Base-by-base conservation (phyloP, 2,329 filamentous ascomycete species). In the Fusarium avenaceum region DNA sequence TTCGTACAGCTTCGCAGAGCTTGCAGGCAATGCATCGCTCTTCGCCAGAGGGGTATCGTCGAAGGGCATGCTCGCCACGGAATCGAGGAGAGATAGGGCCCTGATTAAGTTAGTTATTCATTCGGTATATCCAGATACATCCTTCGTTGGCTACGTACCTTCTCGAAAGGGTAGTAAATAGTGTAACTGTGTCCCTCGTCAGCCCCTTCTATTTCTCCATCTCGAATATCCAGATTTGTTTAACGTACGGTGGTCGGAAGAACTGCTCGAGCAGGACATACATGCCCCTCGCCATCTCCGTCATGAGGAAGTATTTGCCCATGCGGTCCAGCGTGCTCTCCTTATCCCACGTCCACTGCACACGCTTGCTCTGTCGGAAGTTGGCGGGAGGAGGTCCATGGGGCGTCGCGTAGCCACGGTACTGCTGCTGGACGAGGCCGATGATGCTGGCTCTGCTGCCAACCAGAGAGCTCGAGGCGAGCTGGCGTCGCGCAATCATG, bases 11-110 rank as follows among this genome's bases (percentile, higher is more conserved):
- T 84, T 99, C 96, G 84, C 96, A 99, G 62, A 99, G 90, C 87
- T 99, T 99, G 92, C 96, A 99, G 74, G 96, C 96, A 82, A 99
- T 99, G 86, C 96, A 99, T 75, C 96, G 92, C 85, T 99, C 96
- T 84, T 99, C 96, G 72, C 96, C 96, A 4, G 95, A 96, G 30
- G 96, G 96, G 82, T 99, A 99, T 77, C 96, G 90, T 81, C 96
- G 90, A 69, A 99, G 87, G 72, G 96, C 96, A 84, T 99, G 96
- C 82, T 99, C 96, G 80, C 96, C 96, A 81, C 96, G 92, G 89
- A 99, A 99, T 74, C 96, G 92, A 65, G 96, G 96, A 35, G 94
- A 97, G 80, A 99, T 97, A 64, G 96, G 96, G 47, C 96, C 96
- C 87, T 89, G 65, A 2, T 7, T 33, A 57, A 47, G 63, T 77